Evolutionary conservation across 2,329 filamentous ascomycete genomes (phyloP).

Genomic region (Dactylellina cionopaga): DNA sequence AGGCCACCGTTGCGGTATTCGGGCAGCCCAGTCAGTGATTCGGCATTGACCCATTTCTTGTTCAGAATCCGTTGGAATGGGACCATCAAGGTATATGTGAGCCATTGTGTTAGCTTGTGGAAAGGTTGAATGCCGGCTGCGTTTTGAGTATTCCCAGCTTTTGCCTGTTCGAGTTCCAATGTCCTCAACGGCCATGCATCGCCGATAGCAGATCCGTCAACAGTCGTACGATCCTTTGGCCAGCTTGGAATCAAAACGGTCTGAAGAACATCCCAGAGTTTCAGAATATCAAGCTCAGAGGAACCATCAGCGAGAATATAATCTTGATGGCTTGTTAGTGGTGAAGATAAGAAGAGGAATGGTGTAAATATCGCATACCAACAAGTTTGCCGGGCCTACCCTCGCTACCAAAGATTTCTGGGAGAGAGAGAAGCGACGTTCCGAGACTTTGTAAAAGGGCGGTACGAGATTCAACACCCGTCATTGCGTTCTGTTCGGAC

Average conservation of each 20-base stretch:
- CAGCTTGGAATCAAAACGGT: conserved; percentile 86
- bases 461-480: conserved; percentile 71
- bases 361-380: conserved; percentile 41
- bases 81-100: conserved; percentile 91
- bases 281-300: conserved; percentile 84
- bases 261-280: conserved; percentile 90
- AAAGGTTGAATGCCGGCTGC: conserved; percentile 71
- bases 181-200: conserved; percentile 92
- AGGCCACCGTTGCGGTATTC: conserved; percentile 94
- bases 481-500: conserved; percentile 62
- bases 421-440: conserved; percentile 80
- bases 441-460: conserved; percentile 83
- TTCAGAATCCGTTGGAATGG: conserved; percentile 84
- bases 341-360: conserved; percentile 68
- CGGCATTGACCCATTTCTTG: conserved; percentile 80
- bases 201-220: conserved; percentile 88
- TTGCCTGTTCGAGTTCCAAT: conserved; percentile 78
- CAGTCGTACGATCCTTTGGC: conserved; percentile 84
- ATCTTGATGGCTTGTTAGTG: conserved; percentile 87
- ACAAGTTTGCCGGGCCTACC: conserved; percentile 30
- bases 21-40: conserved; percentile 85
- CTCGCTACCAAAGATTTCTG: conserved; percentile 11
- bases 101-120: conserved; percentile 94
- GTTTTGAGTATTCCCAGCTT: conserved; percentile 75
- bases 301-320: conserved; percentile 80